Base-by-base conservation (phyloP, 2,329 filamentous ascomycete species). In the Phyllosticta citriasiana region DNA sequence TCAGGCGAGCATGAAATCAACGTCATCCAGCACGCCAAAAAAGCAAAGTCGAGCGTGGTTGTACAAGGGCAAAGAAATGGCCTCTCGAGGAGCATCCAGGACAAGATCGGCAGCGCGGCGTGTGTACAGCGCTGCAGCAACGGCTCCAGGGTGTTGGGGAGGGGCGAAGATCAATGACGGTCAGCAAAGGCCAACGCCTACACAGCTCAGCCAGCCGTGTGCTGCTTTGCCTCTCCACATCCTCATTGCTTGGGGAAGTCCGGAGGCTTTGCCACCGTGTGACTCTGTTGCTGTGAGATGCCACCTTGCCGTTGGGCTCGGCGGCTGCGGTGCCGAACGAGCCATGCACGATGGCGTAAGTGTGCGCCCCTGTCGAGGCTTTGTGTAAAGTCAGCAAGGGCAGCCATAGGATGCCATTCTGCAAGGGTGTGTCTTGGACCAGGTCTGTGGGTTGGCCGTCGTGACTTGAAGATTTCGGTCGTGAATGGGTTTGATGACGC, bases 151-250 rank as follows among this genome's bases (percentile, higher is more conserved):
- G 40, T 47, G 40, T 47, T 47, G 40, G 19, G 40, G 40, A 47
- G 16, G 40, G n/a, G 40, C 53, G 57, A 27, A 60, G 57, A 60
- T 60, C 57, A 52, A n/a, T 60, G 58, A 60, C 58, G 58, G 58
- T 60, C 58, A 60, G 58, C 58, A 59, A 40, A 52, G 52, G 53
- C 57, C 52, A 60, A 55, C 52, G 12, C 51, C 30, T 30, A 50
- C 51, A 47, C 19, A 26, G 51, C 51, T 25, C 52, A 47, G 40
- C 40, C 40, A 47, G 40, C 40, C 40, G 14, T 47, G 40, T 47
- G 40, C 40, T 47, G 40, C 40, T 47, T 19, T 47, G 40, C 40
- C 40, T 47, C 40, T 47, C 40, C 40, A 47, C 40, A 47, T 47
- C n/a, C 40, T 47, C 40, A 47, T 47, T 47, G 40, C 40, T 47